A percentile compares a stretch with the other conserved stretches of the same genome.
Evolutionary conservation across 345 rosid genomes (phyloP).

Genomic region (Euphorbia lathyris): DNA sequence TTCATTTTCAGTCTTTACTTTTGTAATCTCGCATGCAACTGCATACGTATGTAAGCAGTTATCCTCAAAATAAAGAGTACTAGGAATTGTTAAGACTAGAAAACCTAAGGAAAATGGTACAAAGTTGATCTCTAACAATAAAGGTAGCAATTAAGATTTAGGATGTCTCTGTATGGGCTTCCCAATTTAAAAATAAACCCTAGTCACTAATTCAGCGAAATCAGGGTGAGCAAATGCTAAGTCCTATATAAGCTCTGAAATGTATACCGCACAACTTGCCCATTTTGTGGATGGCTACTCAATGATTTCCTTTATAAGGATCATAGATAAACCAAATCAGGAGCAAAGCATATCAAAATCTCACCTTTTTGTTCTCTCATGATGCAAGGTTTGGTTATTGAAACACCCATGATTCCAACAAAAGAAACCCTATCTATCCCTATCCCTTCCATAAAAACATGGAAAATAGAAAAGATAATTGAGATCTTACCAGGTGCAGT

Average conservation of each 20-base stretch:
- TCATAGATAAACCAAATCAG: slow-evolving; percentile 1
- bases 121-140: neutral
- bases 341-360: slow-evolving; percentile 1
- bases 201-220: no score
- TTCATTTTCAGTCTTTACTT: slow-evolving; percentile 38
- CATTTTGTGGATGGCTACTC: neutral
- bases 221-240: no score
- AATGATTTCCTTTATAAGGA: neutral
- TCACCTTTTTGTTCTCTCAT: neutral
- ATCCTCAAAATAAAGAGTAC: slow-evolving; percentile 33
- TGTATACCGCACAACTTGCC: neutral
- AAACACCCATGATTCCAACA: no score
- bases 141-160: neutral
- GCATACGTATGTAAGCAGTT: no score
- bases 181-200: no score
- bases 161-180: no score
- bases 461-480: neutral
- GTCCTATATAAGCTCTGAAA: neutral
- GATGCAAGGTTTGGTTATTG: no score
- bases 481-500: slow-evolving; percentile 43
- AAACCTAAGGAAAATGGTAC: neutral
- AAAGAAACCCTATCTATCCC: no score
- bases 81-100: slow-evolving; percentile 15
- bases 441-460: neutral
- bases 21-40: slow-evolving; percentile 22